Base-by-base conservation (phyloP, 1,139 yeast genomes). In the Taphrina deformans region DNA sequence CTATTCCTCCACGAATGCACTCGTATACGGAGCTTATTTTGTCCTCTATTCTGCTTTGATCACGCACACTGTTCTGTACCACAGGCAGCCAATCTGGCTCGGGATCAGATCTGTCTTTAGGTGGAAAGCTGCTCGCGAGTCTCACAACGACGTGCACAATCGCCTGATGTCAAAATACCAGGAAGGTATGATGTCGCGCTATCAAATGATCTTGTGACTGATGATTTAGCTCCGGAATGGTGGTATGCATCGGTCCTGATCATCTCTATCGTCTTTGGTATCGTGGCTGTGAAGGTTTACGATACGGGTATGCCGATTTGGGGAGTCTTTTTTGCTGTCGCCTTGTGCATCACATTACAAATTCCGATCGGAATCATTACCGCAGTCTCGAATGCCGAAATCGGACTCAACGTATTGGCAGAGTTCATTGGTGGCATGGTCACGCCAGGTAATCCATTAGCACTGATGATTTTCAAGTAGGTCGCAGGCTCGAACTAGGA, bases 401-500 rank as follows among this genome's bases (percentile, higher is more conserved):
- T 84, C 52, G 85, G 85, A 12, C 76, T 85, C 67, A 83, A 83
- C 67, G 87, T 85, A n/a, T 73, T 86, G 67, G 81, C 85, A 5
- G 88, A 86, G 73, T 77, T 86, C 68, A 79, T 86, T 67, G 79
- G 82, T 50, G 90, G 90, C 6, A 85, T 85, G 72, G 79, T 85
- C 66, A 73, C 83, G 26, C 88, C 88, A 1, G 89, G 89, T 14
- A 79, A 81, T 58, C 87, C 87, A 0, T 72, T 82, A 41, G 87
- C 87, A 1, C 78, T 83, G 75, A 83, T 84, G 79, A 79, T 84
- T 70, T 79, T 85, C 74, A 85, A 85, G 55, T 38, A 45, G 18
- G 21, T 18, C 18, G 35, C 27, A 29, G 24, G 46, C 21, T 72
- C 81, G 21, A 18, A n/a, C 45, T 5, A 18, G 45, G 7, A 6